These are phyloP conservation scores for Cornus kousa DNA, from an alignment of 148 eudicot genomes.

Conservation along the genomic window DNA sequence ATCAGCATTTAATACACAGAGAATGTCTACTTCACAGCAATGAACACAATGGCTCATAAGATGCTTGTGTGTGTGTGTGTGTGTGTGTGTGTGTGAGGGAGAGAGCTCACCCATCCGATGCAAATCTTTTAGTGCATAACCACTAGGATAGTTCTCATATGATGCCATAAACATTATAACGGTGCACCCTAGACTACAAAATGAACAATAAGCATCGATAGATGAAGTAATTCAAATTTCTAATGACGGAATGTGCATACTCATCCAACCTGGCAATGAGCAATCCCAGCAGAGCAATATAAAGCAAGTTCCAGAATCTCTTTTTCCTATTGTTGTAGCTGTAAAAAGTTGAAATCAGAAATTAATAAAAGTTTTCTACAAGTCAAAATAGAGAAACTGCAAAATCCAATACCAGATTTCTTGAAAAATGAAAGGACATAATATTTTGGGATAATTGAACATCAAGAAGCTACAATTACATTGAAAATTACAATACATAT, in stretches of 20 bases:
- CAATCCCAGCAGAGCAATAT: conserved; percentile 55
- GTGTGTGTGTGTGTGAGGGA: background rate
- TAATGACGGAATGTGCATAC: background rate
- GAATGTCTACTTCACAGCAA: background rate
- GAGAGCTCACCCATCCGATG: conserved; percentile 62
- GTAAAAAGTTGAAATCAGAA: conserved; percentile 16
- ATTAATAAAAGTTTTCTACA: background rate
- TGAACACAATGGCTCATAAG: background rate
- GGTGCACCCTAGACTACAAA: conserved; percentile 83
- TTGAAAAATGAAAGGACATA: background rate
- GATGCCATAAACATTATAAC: conserved; percentile 75
- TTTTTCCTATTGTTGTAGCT: conserved; percentile 88
- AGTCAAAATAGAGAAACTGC: background rate
- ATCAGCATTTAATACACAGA: background rate
- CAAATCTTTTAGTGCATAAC: conserved; percentile 69
- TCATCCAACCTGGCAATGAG: conserved; percentile 64
- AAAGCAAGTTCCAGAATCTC: conserved; percentile 65
- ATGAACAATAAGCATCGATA: conserved; percentile 19
- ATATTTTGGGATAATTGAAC: background rate
- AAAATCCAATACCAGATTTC: background rate
- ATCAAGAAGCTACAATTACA: no score
- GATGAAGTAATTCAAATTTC: background rate
- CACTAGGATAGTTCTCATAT: conserved; percentile 88
- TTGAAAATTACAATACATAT: no score
- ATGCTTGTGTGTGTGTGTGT: background rate